Conservation (phyloP, 257 asterid species). For the Solanum bulbocastanum region DNA sequence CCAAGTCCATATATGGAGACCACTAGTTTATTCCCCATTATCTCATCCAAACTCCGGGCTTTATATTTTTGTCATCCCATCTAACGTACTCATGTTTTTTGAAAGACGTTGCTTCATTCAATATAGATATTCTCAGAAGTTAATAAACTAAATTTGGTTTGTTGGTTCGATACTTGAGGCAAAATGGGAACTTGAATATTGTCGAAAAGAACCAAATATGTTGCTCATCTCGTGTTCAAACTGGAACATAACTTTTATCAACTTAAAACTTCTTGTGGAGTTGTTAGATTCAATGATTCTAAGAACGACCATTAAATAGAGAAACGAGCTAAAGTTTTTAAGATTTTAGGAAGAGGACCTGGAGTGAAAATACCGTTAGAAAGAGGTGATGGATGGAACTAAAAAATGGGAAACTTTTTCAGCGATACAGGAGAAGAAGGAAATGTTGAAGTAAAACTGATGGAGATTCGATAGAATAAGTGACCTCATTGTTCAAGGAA, state of each 20-base stretch:
- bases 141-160: neutral
- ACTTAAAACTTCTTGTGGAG: conserved; percentile 8
- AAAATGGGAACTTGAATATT: neutral
- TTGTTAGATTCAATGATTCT: conserved; percentile 15
- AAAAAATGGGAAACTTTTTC: conserved; percentile 32
- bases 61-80: too few species aligned
- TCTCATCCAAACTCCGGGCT: too few species aligned
- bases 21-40: too few species aligned
- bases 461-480: too few species aligned
- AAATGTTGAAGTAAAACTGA: conserved; percentile 17
- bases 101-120: neutral
- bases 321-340: neutral
- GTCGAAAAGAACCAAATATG: conserved; percentile 16
- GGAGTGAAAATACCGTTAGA: neutral
- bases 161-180: conserved; percentile 3
- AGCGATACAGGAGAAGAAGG: neutral
- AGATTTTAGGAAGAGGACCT: neutral
- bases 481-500: too few species aligned
- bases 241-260: conserved; percentile 19
- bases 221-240: conserved; percentile 25
- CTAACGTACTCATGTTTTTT: neutral
- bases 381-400: conserved; percentile 26
- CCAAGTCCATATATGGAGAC: too few species aligned
- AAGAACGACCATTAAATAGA: neutral
- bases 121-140: neutral